phyloP scores from a whole-genome alignment of 1,139 yeast species.

The Scheffersomyces cryptocercus region DNA sequence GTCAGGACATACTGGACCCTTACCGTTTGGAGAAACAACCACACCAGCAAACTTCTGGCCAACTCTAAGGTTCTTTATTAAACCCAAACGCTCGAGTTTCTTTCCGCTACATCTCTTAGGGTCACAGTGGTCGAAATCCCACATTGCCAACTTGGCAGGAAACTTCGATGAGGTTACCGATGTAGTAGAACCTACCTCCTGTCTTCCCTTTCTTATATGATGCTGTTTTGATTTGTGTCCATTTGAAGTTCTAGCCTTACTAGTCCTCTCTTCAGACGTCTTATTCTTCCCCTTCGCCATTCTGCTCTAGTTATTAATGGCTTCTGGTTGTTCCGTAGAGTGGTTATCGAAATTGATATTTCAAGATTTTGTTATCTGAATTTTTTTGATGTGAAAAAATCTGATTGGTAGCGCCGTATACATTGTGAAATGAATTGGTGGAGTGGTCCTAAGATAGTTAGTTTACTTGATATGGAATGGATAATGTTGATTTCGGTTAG shows the following conservation, averaged over 20 bases:
- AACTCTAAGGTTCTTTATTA: slow-evolving; percentile 72
- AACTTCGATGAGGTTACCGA: slow-evolving; percentile 32
- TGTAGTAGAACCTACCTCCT: slow-evolving; percentile 33
- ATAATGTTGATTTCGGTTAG: too few species aligned
- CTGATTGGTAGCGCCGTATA: too few species aligned
- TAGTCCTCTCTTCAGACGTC: slow-evolving; percentile 39
- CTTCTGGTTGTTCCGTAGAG: not conserved
- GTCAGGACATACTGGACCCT: slow-evolving; percentile 85
- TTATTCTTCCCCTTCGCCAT: slow-evolving; percentile 76
- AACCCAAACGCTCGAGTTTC: slow-evolving; percentile 84
- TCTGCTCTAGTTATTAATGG: slow-evolving; percentile 1
- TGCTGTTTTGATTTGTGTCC: slow-evolving; percentile 61
- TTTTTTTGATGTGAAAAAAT: too few species aligned
- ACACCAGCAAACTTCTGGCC: slow-evolving; percentile 93
- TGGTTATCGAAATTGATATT: too few species aligned
- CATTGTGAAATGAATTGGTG: too few species aligned
- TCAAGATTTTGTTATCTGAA: too few species aligned
- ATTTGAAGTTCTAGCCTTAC: slow-evolving; percentile 47
- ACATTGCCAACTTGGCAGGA: slow-evolving; percentile 79
- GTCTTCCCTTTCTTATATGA: slow-evolving; percentile 51
- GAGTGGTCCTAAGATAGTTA: too few species aligned
- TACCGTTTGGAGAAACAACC: slow-evolving; percentile 93
- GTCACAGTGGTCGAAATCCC: slow-evolving; percentile 98
- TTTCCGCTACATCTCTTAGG: slow-evolving; percentile 98
- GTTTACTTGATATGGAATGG: too few species aligned